Base-by-base conservation (phyloP, 345 rosid genomes). In the Rubroshorea leprosula region DNA sequence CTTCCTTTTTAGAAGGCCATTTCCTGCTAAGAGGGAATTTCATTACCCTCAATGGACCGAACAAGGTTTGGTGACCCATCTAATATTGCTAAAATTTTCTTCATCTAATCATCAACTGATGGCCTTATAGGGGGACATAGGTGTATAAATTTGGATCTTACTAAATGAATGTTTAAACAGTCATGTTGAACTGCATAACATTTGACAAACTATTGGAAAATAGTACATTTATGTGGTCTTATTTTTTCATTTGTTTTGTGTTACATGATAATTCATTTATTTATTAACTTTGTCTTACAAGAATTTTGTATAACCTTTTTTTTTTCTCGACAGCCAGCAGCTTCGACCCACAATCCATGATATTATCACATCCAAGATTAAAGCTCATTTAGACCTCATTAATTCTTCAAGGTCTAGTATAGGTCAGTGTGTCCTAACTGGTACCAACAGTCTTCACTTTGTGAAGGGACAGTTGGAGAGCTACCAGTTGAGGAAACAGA, bases 321-420 rank as follows among this genome's bases (percentile, higher is more conserved):
- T 2, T 44, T 68, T 63, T 35, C 78, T 56, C 65, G 63, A 73
- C 88, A 93, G 99, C 81, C 96, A 89, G 65, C 81, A 88, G 60
- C 68, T 93, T 80, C 88, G 99, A 29, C 92, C 97, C 27, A 89
- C 99, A 31, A 70, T 89, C 74, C 99, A 93, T 73, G 99, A 90
- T 67, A 87, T 89, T 65, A 85, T 93, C 58, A 79, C 88, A 68
- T 71, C 88, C 68, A 89, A 83, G 85, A 87, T 93, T 62, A 93
- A 87, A 78, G 79, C 83, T 61, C 84, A 81, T 64, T 76, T 80
- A 35, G 81, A 83, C 55, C 71, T 78, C 60, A 68, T 73, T 35
- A 83, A 68, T 71, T 77, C 83, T 67, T 86, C 90, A 59, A 90
- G 80, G 67, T 82, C 85, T 48, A 63, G 68, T 20, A 48, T 71